Evolutionary conservation across 768 basidiomycete genomes (phyloP), one percentile per base, ranked within the genome.

Genomic region (Kwoniella mangroviensis): DNA sequence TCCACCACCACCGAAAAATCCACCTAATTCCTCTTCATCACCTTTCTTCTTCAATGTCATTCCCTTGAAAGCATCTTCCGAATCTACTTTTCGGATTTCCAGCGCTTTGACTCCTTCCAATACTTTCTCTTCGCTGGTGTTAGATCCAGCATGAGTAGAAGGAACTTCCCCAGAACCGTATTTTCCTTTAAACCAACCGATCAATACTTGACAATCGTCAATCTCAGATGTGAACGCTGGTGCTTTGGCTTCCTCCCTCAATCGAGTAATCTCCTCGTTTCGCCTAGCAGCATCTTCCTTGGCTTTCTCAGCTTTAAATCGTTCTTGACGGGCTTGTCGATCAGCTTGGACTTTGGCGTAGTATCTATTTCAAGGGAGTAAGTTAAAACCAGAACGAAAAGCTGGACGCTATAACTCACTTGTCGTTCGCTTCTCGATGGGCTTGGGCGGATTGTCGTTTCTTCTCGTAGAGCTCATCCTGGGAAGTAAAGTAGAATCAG

Each of bases 191-290:
- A 83, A 83, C 82, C 82, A 83, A 4, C 77, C 77, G 65, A 81
- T 78, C n/a, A 83, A 66, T 53, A 83, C 79, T 40, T 67, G 70
- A 85, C 94, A 98, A 82, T 98, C 97, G 85, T 98, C 93, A 77
- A 99, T 94, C 82, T 98, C 89, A 63, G 89, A 87, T 78, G 93
- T 92, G 87, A 88, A 98, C 0, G 97, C 97, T 28, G 97, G 95
- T 24, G 87, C 79, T 69, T 90, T 88, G 24, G 97, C 97, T 81
- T 98, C 94, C 69, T 99, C 97, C 62, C 91, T 89, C 57, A 98
- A 82, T 49, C 89, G 90, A 11, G 88, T 90, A 69, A 90, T 86
- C 80, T 94, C 93, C 83, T 90, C 79, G 90, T 90, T 24, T 87
- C 91, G 21, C 87, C 90, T 67, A 89, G 90, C 82, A 92, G 91